Evolutionary conservation across 2,329 filamentous ascomycete species (phyloP).

Genomic region (Pezicula rhizophila): DNA sequence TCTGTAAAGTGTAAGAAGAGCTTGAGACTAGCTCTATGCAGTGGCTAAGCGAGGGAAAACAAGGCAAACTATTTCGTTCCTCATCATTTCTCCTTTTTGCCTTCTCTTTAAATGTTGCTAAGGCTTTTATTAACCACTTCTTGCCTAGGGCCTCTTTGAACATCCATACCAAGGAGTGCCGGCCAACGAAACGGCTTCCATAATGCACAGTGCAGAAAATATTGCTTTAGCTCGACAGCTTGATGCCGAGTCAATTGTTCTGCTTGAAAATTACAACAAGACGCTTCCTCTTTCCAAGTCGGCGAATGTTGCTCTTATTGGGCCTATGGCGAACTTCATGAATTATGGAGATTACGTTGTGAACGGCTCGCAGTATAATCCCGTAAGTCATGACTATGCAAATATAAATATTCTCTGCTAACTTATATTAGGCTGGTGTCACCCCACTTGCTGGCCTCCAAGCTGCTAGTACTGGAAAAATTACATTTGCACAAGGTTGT

Average conservation of each 20-base stretch:
- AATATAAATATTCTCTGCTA: too few relatives aligned
- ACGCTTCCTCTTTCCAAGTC: constrained; percentile 61
- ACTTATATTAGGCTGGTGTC: constrained; percentile 33
- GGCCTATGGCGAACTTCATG: constrained; percentile 68
- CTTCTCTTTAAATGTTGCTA: too few relatives aligned
- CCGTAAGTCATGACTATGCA: constrained; percentile 29
- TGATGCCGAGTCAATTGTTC: constrained; percentile 71
- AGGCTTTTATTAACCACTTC: too few relatives aligned
- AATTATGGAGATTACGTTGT: constrained; percentile 74
- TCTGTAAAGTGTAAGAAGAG: too few relatives aligned
- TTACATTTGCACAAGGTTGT: constrained; percentile 65
- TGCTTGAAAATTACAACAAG: constrained; percentile 69
- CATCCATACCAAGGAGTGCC: constrained; percentile 57
- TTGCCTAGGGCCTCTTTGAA: constrained; percentile 56
- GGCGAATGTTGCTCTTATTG: constrained; percentile 67
- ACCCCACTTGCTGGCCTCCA: constrained; percentile 66
- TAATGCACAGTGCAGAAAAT: constrained; percentile 64
- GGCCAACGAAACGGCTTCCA: constrained; percentile 45
- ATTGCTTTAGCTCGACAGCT: constrained; percentile 65
- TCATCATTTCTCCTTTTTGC: too few relatives aligned
- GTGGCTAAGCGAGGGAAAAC: too few relatives aligned
- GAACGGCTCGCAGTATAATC: constrained; percentile 48
- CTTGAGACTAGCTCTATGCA: too few relatives aligned
- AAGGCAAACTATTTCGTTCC: too few relatives aligned
- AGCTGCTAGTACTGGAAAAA: constrained; percentile 48